phyloP scores from a whole-genome alignment of 202 grass and related monocot species.

The Hordeum pubiflorum region DNA sequence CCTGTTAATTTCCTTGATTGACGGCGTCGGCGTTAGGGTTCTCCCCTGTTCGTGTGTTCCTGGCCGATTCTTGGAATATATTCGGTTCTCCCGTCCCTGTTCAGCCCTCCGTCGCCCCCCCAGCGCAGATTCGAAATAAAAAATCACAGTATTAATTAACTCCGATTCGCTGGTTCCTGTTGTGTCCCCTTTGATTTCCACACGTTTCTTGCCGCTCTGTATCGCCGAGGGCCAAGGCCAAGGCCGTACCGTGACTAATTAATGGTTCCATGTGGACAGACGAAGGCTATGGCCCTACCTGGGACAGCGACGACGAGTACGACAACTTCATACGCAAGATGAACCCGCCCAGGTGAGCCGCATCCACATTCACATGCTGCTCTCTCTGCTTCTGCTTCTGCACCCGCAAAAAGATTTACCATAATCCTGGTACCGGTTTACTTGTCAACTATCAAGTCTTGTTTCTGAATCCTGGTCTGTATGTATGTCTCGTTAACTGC shows the following conservation, averaged over 20 bases:
- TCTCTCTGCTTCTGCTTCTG: neutral
- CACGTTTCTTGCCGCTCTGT: neutral
- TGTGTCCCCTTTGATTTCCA: neutral
- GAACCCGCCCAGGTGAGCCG: conserved; percentile 66
- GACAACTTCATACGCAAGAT: conserved; percentile 83
- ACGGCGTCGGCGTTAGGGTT: neutral
- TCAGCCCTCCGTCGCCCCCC: no score
- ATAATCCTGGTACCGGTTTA: no score
- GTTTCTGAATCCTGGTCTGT: neutral
- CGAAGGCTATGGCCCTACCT: conserved; percentile 62
- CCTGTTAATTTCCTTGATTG: neutral
- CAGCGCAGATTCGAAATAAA: neutral
- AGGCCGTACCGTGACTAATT: conserved; percentile 18
- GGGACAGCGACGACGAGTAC: conserved; percentile 87
- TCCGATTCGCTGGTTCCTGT: neutral
- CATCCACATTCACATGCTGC: neutral
- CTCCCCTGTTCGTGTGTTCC: neutral
- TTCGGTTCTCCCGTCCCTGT: neutral
- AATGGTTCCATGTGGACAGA: conserved; percentile 49
- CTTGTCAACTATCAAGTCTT: neutral
- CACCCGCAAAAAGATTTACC: neutral
- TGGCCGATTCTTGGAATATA: neutral
- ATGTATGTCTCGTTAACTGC: neutral
- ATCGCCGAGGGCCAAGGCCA: neutral
- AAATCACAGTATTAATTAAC: neutral